Evolutionary conservation across 2,329 filamentous ascomycete genomes (phyloP).

Genomic region (Calonectria henricotiae): DNA sequence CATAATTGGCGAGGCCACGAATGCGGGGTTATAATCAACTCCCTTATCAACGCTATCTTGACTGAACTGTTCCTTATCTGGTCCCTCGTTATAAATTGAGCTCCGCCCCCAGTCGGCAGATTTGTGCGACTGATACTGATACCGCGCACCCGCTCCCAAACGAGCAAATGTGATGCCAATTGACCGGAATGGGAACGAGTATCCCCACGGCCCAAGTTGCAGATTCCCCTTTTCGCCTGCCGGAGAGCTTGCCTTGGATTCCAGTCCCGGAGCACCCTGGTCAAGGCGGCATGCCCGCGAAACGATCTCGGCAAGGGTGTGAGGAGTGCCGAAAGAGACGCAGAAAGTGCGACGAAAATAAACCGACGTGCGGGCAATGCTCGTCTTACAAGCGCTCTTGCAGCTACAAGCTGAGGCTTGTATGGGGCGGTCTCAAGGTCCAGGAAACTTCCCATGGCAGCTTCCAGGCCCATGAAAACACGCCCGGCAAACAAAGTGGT

Average conservation of each 20-base stretch:
- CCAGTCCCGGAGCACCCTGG: background rate
- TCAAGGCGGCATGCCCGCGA: constrained; percentile 44
- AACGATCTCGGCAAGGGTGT: constrained; percentile 52
- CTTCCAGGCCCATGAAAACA: background rate
- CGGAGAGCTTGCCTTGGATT: background rate
- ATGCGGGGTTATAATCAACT: constrained; percentile 14
- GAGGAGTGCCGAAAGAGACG: constrained; percentile 52
- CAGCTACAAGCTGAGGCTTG: constrained; percentile 48
- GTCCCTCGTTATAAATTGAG: constrained; percentile 28
- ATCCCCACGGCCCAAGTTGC: background rate
- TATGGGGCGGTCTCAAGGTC: constrained; percentile 46
- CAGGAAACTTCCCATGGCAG: constrained; percentile 19
- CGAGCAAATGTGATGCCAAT: constrained; percentile 25
- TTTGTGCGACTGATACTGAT: constrained; percentile 18
- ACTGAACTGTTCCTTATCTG: constrained; percentile 23
- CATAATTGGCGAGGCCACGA: background rate
- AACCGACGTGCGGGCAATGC: constrained; percentile 51
- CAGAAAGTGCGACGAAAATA: constrained; percentile 52
- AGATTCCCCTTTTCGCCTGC: background rate
- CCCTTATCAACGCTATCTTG: constrained; percentile 19
- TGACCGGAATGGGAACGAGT: constrained; percentile 16
- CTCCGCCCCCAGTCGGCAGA: constrained; percentile 32
- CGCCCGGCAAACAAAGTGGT: background rate
- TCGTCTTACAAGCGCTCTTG: constrained; percentile 41
- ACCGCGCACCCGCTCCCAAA: constrained; percentile 18